Percentiles rank a stretch among this genome's conserved stretches.
Evolutionary conservation across 495 filamentous ascomycete genomes (phyloP).

Genomic region (Echria macrotheca): DNA sequence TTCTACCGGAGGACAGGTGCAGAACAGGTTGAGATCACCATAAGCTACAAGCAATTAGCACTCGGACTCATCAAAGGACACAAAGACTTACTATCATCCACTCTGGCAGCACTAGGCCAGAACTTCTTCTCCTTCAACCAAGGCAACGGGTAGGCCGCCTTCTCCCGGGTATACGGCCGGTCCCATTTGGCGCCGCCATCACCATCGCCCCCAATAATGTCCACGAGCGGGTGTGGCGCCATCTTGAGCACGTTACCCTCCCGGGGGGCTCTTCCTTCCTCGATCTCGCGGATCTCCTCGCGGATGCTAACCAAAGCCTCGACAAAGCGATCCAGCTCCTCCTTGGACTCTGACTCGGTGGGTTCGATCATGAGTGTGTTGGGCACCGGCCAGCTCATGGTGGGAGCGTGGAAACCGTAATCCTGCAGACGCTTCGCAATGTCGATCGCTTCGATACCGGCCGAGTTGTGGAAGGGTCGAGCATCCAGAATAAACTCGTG

Average conservation of each 20-base stretch:
- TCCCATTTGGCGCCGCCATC: conserved; percentile 57
- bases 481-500: conserved; percentile 98
- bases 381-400: conserved; percentile 95
- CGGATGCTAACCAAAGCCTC: conserved; percentile 89
- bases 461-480: conserved; percentile 76
- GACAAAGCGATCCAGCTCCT: conserved; percentile 92
- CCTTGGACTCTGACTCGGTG: conserved; percentile 89
- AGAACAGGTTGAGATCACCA: conserved; percentile 91
- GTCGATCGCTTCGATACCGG: conserved; percentile 90
- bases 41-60: conserved; percentile 55
- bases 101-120: conserved; percentile 84
- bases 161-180: conserved; percentile 70
- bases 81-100: conserved; percentile 74
- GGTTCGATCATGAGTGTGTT: conserved; percentile 99
- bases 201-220: conserved; percentile 60
- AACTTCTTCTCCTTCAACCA: conserved; percentile 96
- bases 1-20: conserved; percentile 86
- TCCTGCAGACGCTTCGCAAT: conserved; percentile 97
- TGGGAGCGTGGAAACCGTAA: conserved; percentile 97
- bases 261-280: conserved; percentile 70
- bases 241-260: conserved; percentile 90
- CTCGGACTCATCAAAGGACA: background rate
- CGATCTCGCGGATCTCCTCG: conserved; percentile 76
- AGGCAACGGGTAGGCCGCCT: conserved; percentile 81
- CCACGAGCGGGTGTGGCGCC: conserved; percentile 81